Evolutionary conservation across 768 basidiomycete species (phyloP).

Genomic region (Clitopilus hobsonii): DNA sequence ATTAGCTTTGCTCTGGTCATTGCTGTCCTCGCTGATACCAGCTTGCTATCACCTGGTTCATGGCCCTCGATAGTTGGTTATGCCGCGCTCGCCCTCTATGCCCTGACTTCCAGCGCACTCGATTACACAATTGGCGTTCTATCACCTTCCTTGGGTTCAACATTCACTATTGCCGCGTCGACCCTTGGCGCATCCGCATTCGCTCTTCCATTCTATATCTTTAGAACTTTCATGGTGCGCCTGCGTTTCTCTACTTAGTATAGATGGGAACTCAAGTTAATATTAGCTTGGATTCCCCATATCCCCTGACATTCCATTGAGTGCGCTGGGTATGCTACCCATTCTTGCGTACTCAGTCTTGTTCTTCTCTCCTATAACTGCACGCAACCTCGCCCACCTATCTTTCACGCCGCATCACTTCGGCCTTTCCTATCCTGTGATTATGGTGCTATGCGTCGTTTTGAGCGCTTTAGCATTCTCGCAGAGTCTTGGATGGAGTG

Average conservation of each 20-base stretch:
- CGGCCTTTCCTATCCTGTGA: conserved; percentile 51
- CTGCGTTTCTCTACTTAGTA: background rate
- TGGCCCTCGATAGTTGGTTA: conserved; percentile 58
- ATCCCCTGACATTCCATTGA: conserved; percentile 49
- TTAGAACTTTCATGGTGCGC: conserved; percentile 56
- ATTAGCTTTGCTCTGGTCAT: conserved; percentile 45
- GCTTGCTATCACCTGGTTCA: conserved; percentile 32
- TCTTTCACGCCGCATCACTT: conserved; percentile 54
- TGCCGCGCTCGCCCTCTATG: conserved; percentile 57
- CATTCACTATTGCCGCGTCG: conserved; percentile 50
- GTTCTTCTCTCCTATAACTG: conserved; percentile 52
- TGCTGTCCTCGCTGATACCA: conserved; percentile 55
- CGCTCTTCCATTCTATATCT: conserved; percentile 59
- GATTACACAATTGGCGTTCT: conserved; percentile 60
- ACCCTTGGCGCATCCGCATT: conserved; percentile 61
- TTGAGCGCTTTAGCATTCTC: conserved; percentile 63
- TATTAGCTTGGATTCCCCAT: conserved; percentile 43
- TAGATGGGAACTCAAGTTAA: background rate
- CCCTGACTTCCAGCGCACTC: conserved; percentile 52
- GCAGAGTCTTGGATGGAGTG: conserved; percentile 54
- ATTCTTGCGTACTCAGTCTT: conserved; percentile 58
- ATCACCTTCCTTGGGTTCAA: conserved; percentile 51
- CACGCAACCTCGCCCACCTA: conserved; percentile 39
- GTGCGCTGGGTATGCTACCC: conserved; percentile 56
- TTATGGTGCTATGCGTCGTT: conserved; percentile 42